Evolutionary conservation across 495 filamentous ascomycete species (phyloP), one percentile per base, ranked within the genome.

Genomic region (Aspergillus indologenus): DNA sequence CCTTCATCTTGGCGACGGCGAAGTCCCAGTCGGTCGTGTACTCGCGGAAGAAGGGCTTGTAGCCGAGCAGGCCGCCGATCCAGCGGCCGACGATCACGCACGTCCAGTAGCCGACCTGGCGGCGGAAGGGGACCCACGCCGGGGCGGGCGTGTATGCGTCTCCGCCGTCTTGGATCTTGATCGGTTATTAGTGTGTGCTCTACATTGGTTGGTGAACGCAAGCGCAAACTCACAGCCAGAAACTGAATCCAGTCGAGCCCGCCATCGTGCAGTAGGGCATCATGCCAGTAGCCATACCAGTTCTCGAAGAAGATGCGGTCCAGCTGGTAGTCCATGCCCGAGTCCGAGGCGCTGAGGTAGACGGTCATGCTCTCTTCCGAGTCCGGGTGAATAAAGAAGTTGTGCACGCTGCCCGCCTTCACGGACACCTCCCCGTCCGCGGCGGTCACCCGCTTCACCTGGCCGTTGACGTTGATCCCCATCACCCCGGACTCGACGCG

Each of bases 241-340:
- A 77, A 69, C 65, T 81, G 80, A 51, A 82, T 67, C 47, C 75
- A 60, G 60, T 79, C 67, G 19, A 80, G 50, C 54, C 66, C 68
- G 22, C 71, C 66, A 22, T 72, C 73, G 15, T 71, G 50, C n/a
- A 77, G 54, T 5, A 80, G 42, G 9, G 79, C 61, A 45, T 75
- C 72, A 54, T 82, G 77, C 66, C 79, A 79, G 53, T 81, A 81
- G 20, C 68, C 72, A 60, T 82, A 82, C 80, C 78, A 83, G 50
- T 83, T 83, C 66, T 82, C 73, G 45, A 83, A 82, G 67, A 83
- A 83, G 29, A 77, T 62, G 1, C 65, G 69, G 66, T 82, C 75
- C 3, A 81, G 70, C 57, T 63, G 57, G 43, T 60, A 51, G 22
- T 63, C 61, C 8, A 49, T 54, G 1, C 61, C 61, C 0, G 61